A percentile compares a stretch with the other conserved stretches of the same genome.
These are phyloP conservation scores for Kwoniella dejecticola DNA, from an alignment of 768 basidiomycete species.

Conservation along the genomic window DNA sequence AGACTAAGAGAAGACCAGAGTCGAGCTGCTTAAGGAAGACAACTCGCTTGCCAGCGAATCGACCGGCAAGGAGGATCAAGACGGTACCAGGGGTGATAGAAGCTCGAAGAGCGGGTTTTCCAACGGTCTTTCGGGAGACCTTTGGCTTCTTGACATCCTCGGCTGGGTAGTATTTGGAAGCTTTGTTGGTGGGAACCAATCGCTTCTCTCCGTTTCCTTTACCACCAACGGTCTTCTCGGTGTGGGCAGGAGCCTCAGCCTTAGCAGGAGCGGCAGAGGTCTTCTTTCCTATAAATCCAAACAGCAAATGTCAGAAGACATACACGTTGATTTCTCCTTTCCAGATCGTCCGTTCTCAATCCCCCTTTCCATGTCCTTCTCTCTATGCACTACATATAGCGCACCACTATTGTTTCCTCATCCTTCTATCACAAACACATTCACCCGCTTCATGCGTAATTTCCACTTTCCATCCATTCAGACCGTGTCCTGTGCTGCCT, in stretches of 20 bases:
- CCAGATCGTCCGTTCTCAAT: neutral
- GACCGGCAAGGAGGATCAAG: conserved; percentile 93
- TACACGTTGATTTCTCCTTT: neutral
- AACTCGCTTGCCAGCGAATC: conserved; percentile 97
- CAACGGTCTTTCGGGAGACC: conserved; percentile 83
- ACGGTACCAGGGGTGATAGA: conserved; percentile 92
- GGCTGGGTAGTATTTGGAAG: conserved; percentile 62
- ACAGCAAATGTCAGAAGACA: conserved; percentile 1
- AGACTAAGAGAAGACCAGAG: conserved; percentile 84
- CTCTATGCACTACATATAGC: no score
- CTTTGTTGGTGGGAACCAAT: conserved; percentile 78
- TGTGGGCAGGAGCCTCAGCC: conserved; percentile 66
- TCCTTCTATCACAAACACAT: no score
- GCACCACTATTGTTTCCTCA: no score
- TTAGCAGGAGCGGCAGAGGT: conserved; percentile 66
- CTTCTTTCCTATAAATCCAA: conserved; percentile 58
- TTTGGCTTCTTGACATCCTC: conserved; percentile 91
- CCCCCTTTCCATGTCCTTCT: neutral
- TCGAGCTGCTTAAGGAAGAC: conserved; percentile 95
- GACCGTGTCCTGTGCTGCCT: neutral
- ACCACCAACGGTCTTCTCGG: conserved; percentile 77
- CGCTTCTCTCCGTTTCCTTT: conserved; percentile 88
- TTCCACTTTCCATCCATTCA: no score
- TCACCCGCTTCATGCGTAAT: no score
- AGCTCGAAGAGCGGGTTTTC: conserved; percentile 68